Evolutionary conservation across 176 grass and related monocot species (phyloP), one percentile per base, ranked within the genome.

Genomic region (Carex myosuroides): DNA sequence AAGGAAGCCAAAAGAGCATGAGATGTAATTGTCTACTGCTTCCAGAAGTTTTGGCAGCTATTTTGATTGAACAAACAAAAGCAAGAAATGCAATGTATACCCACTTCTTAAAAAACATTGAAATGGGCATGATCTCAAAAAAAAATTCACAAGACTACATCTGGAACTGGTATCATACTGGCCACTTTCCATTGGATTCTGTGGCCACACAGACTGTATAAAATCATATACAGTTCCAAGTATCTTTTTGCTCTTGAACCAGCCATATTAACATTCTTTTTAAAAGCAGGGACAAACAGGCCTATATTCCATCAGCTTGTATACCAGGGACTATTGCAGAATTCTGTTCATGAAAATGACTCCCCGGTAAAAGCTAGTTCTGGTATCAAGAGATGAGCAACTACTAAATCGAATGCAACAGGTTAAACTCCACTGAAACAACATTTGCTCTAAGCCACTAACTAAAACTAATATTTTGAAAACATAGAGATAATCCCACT

Each of bases 291-390:
- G 24, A 17, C 30, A 55, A 32, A 8, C 26, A 77, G 1, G 50
- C 55, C 24, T 56, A 77, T 30, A 17, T 55, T 56, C 50, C 8
- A 56, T 56, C 24, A 56, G 21, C 24, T 77, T 77, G 10, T 77
- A 24, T 77, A 77, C 24, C 50, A 56, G 22, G 73, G n/a, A 32
- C 48, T 55, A 29, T 76, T 53, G 72, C 72, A 76, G 71, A 75
- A 75, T 12, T 21, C 71, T 29, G 12, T 29, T 75, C 11, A 56
- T 56, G 57, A 26, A 1, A 30, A 56, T 76, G 48, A 76, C 71
- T 53, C 71, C 22, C 30, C 14, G 2, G 22, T 29, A 30, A 13
- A 54, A 56, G 73, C 24, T 12, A 17, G 13, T 13, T 13, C 50
- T 33, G 73, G 22, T 77, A 32, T 33, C 48, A 77, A 18, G 50